These are phyloP conservation scores for Fraxinus floribunda DNA, from an alignment of 305 asterid species.

Conservation along the genomic window DNA sequence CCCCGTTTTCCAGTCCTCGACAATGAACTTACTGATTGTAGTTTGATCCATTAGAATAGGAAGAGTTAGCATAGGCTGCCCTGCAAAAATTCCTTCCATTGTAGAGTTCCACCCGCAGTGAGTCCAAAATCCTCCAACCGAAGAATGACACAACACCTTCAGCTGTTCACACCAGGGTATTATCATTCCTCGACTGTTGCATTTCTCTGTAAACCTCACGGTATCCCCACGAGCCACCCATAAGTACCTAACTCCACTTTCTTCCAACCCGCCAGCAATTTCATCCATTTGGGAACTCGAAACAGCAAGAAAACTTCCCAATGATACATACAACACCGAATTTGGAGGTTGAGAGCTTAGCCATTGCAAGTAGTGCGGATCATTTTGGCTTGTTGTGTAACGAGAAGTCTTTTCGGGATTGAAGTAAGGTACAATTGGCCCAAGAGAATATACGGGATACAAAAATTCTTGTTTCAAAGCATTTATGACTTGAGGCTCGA, in stretches of 20 bases:
- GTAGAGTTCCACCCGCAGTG: slow-evolving; percentile 67
- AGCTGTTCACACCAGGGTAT: slow-evolving; percentile 62
- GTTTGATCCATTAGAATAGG: slow-evolving; percentile 54
- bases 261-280: slow-evolving; percentile 42
- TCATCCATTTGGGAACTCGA: slow-evolving; percentile 57
- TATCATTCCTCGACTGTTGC: slow-evolving; percentile 37
- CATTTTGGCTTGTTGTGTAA: slow-evolving; percentile 14
- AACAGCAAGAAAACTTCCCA: slow-evolving; percentile 55
- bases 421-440: slow-evolving; percentile 55
- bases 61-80: slow-evolving; percentile 49
- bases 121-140: slow-evolving; percentile 64
- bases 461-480: slow-evolving; percentile 42
- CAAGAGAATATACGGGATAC: slow-evolving; percentile 49
- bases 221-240: slow-evolving; percentile 70
- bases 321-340: slow-evolving; percentile 49
- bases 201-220: slow-evolving; percentile 28
- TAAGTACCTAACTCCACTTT: slow-evolving; percentile 52
- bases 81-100: slow-evolving; percentile 46
- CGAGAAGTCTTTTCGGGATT: slow-evolving; percentile 24
- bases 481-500: slow-evolving; percentile 39
- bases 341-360: slow-evolving; percentile 42
- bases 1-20: slow-evolving; percentile 61
- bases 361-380: slow-evolving; percentile 38
- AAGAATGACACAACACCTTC: slow-evolving; percentile 45
- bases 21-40: slow-evolving; percentile 41